phyloP scores from a whole-genome alignment of 2,329 filamentous ascomycete genomes.

The Penicillium expansum region DNA sequence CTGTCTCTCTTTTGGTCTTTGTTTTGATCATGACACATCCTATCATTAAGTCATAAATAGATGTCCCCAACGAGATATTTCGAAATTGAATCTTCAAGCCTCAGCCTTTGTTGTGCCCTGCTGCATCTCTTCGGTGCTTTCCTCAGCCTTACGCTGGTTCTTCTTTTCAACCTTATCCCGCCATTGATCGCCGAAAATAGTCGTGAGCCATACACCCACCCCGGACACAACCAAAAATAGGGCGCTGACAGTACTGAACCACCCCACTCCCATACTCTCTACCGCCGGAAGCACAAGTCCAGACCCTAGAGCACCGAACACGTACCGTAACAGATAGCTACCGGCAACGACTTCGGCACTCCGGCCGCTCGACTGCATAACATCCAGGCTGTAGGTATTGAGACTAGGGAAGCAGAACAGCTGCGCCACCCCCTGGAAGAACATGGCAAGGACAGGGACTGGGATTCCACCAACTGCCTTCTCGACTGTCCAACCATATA shows the following conservation, averaged over 20 bases:
- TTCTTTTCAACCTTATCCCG: conserved; percentile 54
- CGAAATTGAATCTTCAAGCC: neutral
- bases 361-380: conserved; percentile 62
- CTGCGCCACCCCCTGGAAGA: conserved; percentile 70
- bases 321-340: conserved; percentile 75
- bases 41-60: neutral
- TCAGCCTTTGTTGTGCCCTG: conserved; percentile 7
- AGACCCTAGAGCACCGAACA: conserved; percentile 69
- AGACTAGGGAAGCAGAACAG: conserved; percentile 72
- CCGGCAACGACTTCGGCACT: conserved; percentile 74
- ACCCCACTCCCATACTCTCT: conserved; percentile 72
- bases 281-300: conserved; percentile 72
- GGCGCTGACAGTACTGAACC: conserved; percentile 71
- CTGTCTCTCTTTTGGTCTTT: neutral
- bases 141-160: conserved; percentile 38
- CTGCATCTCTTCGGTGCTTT: conserved; percentile 6
- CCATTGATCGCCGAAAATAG: conserved; percentile 53
- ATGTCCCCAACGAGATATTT: neutral
- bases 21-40: neutral
- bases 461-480: conserved; percentile 55
- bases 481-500: conserved; percentile 67
- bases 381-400: conserved; percentile 79
- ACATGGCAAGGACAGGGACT: conserved; percentile 67
- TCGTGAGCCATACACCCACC: conserved; percentile 48
- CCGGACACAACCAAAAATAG: conserved; percentile 54